Percentiles rank a stretch among this genome's conserved stretches.
phyloP scores from a whole-genome alignment of 257 asterid genomes.

The Fraxinus americana region DNA sequence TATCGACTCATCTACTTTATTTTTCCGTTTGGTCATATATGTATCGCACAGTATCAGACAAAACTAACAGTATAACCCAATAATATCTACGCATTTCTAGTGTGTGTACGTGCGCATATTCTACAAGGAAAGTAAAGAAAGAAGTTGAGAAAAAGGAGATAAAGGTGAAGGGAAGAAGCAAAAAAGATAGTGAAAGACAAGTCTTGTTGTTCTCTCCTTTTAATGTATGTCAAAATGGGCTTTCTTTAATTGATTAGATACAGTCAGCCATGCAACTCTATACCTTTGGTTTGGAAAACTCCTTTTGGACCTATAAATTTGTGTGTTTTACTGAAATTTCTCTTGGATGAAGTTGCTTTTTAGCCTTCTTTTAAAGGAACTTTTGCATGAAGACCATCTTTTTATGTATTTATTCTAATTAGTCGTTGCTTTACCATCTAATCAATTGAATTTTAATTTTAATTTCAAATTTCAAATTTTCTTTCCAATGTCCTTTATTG shows the following conservation, averaged over 20 bases:
- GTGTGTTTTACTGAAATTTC: neutral
- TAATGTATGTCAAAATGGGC: conserved; percentile 64
- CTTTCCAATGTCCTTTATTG: conserved; percentile 11
- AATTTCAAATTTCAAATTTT: neutral
- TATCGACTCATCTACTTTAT: neutral
- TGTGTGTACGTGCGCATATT: conserved; percentile 6
- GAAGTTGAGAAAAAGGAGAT: conserved; percentile 16
- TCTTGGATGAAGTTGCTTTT: conserved; percentile 41
- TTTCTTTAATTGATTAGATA: conserved; percentile 51
- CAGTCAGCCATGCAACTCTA: conserved; percentile 62
- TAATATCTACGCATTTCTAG: no score
- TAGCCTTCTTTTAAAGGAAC: conserved; percentile 55
- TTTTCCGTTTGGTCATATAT: neutral
- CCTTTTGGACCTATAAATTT: conserved; percentile 44
- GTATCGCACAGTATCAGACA: no score
- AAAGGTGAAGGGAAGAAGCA: conserved; percentile 25
- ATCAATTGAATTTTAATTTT: conserved; percentile 20
- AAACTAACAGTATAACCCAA: no score
- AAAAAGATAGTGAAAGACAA: conserved; percentile 36
- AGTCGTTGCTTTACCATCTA: conserved; percentile 37
- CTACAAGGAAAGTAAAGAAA: conserved; percentile 14
- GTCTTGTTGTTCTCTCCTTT: conserved; percentile 62
- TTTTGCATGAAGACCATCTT: conserved; percentile 72
- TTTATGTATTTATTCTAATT: conserved; percentile 36
- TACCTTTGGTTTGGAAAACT: conserved; percentile 45